Conservation (phyloP, 2,329 filamentous ascomycete species). For the Coniochaeta ligniaria region DNA sequence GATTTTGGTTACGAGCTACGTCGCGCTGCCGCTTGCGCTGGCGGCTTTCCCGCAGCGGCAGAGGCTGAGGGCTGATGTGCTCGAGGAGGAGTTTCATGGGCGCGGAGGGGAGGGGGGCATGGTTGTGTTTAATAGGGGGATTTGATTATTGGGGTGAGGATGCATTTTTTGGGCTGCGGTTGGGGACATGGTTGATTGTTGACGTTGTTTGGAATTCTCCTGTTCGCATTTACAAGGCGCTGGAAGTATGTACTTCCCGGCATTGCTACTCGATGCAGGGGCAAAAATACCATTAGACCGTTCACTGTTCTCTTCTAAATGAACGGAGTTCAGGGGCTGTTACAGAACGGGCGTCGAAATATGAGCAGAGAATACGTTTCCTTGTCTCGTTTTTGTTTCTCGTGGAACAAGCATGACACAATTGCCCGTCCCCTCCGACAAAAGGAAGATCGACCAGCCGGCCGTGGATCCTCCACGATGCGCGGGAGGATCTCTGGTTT, state of each 20-base stretch:
- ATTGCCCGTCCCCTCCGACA: not conserved
- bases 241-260: not conserved
- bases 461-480: not conserved
- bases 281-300: not conserved
- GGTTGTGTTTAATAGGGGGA: constrained; percentile 96
- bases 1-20: constrained; percentile 79
- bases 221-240: not conserved
- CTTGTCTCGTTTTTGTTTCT: not conserved
- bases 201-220: not conserved
- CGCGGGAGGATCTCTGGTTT: not conserved
- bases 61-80: constrained; percentile 62
- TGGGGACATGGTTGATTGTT: not conserved
- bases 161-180: not conserved
- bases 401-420: not conserved
- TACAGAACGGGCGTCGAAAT: not conserved
- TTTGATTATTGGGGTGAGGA: constrained; percentile 39
- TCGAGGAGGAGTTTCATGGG: constrained; percentile 84
- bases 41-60: constrained; percentile 91
- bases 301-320: not conserved
- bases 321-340: not conserved
- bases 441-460: not conserved
- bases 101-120: constrained; percentile 70
- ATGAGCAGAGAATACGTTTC: not conserved
- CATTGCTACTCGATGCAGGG: not conserved
- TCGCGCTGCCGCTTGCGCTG: constrained; percentile 81